A percentile compares a stretch with the other conserved stretches of the same genome.
Conservation (phyloP, 139 green algal species). For the Coccomyxa sp. region DNA sequence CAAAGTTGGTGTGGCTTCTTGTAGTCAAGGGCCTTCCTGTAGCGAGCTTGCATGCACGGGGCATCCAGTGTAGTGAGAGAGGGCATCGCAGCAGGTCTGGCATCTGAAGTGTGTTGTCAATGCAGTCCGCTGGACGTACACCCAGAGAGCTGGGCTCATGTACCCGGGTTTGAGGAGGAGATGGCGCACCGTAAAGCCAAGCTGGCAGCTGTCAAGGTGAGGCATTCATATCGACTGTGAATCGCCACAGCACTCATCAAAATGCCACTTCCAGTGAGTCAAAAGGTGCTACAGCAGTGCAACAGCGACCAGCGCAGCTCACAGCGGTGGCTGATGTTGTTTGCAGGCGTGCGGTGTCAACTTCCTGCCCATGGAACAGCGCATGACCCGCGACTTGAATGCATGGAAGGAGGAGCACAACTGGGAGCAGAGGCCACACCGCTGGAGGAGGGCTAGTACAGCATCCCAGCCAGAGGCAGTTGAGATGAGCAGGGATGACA, state of each 20-base stretch:
- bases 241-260: too few species aligned
- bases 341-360: neutral
- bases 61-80: too few species aligned
- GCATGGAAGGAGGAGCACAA: neutral
- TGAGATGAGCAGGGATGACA: neutral
- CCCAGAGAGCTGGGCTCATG: neutral
- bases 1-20: too few species aligned
- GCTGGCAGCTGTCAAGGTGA: neutral
- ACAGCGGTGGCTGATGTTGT: neutral
- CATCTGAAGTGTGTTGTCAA: too few species aligned
- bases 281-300: neutral
- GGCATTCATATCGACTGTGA: neutral
- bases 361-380: slow-evolving; percentile 8
- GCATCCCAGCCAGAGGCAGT: neutral
- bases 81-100: too few species aligned
- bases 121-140: slow-evolving; percentile 2
- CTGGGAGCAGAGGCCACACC: neutral
- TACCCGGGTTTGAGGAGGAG: slow-evolving; percentile 5
- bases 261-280: neutral
- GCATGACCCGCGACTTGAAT: neutral
- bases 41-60: too few species aligned
- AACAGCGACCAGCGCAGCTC: neutral
- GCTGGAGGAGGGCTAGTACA: neutral
- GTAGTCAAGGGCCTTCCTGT: too few species aligned
- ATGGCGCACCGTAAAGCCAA: neutral